phyloP scores from a whole-genome alignment of 495 filamentous ascomycete genomes.

The Annulohypoxylon moriforme region DNA sequence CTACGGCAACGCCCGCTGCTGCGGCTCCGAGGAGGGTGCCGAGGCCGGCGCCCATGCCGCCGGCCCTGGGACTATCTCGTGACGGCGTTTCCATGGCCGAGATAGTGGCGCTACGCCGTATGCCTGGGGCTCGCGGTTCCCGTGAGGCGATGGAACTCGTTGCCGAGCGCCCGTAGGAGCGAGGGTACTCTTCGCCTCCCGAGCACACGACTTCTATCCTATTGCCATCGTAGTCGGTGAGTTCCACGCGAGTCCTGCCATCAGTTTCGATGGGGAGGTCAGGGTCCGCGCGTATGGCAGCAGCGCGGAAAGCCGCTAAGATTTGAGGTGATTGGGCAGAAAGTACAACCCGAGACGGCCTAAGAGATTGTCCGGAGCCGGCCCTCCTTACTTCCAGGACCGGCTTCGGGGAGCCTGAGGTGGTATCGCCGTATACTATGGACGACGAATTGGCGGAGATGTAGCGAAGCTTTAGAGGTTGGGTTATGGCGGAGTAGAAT shows the following conservation, averaged over 20 bases:
- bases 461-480: conserved; percentile 80
- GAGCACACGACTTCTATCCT: conserved; percentile 58
- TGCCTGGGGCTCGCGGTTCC: conserved; percentile 37
- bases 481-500: conserved; percentile 80
- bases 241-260: conserved; percentile 50
- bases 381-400: conserved; percentile 54
- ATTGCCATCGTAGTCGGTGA: conserved; percentile 64
- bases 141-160: conserved; percentile 39
- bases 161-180: conserved; percentile 47
- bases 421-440: conserved; percentile 49
- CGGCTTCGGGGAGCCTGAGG: conserved; percentile 43
- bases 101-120: conserved; percentile 54
- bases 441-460: conserved; percentile 56
- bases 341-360: conserved; percentile 52
- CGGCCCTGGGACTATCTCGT: conserved; percentile 49
- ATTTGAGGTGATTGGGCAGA: conserved; percentile 29
- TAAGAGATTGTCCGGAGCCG: conserved; percentile 45
- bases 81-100: conserved; percentile 47
- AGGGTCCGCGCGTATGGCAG: conserved; percentile 31
- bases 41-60: conserved; percentile 54
- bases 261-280: conserved; percentile 15
- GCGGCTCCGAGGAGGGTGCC: conserved; percentile 72
- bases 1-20: conserved; percentile 81
- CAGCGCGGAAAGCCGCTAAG: conserved; percentile 29
- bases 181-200: conserved; percentile 43